These are phyloP conservation scores for Lepidopterella palustris DNA, from an alignment of 495 filamentous ascomycete species.

Conservation along the genomic window DNA sequence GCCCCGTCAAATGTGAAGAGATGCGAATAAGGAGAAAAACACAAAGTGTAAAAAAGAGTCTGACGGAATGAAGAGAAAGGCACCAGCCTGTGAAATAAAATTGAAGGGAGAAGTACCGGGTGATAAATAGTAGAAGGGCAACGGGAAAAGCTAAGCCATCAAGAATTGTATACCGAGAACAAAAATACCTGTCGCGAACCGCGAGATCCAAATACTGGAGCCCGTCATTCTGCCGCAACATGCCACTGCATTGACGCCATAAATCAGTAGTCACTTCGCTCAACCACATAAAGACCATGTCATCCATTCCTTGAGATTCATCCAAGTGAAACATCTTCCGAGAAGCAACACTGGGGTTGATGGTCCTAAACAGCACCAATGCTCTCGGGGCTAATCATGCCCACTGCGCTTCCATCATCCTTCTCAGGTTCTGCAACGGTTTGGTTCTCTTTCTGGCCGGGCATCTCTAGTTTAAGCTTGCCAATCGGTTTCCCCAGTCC, in stretches of 20 bases:
- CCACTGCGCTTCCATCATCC: slow-evolving; percentile 31
- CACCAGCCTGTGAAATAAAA: neutral
- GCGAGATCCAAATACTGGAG: too few species aligned
- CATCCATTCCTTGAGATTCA: neutral
- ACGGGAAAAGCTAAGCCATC: neutral
- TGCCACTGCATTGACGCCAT: neutral
- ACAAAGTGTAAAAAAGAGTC: too few species aligned
- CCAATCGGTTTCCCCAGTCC: slow-evolving; percentile 28
- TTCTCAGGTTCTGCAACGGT: slow-evolving; percentile 32
- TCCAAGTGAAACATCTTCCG: neutral
- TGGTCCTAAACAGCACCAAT: slow-evolving; percentile 13
- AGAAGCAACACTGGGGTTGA: neutral
- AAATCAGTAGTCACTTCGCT: neutral
- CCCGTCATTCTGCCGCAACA: too few species aligned
- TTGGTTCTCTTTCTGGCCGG: slow-evolving; percentile 24
- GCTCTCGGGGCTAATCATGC: slow-evolving; percentile 40
- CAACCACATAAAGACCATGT: neutral
- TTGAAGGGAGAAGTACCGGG: neutral
- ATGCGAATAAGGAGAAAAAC: neutral
- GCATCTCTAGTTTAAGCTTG: slow-evolving; percentile 37
- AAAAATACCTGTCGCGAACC: too few species aligned
- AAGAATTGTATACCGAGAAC: too few species aligned
- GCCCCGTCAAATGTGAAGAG: neutral
- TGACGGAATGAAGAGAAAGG: neutral
- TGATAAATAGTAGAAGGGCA: neutral